Evolutionary conservation across 2,329 filamentous ascomycete species (phyloP).

Genomic region (Eutypa lata): DNA sequence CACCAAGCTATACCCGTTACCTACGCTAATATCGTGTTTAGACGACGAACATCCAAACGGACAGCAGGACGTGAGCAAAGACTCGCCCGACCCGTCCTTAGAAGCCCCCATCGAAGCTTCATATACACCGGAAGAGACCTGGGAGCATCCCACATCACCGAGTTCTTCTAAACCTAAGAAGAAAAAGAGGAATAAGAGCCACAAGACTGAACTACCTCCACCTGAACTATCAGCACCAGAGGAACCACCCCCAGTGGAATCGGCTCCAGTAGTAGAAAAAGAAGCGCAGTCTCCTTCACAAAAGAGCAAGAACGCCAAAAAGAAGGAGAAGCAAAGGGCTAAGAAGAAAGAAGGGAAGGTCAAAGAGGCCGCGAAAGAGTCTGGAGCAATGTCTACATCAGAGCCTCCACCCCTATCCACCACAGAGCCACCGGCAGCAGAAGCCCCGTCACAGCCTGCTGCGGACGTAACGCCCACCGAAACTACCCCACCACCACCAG

Average conservation of each 20-base stretch:
- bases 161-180: constrained; percentile 4
- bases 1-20: constrained; percentile 3
- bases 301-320: constrained; percentile 10
- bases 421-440: not conserved
- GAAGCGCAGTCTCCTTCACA: constrained; percentile 5
- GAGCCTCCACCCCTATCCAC: not conserved
- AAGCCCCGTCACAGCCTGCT: constrained; percentile 7
- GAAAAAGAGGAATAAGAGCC: not conserved
- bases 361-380: constrained; percentile 8
- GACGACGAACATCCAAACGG: constrained; percentile 9
- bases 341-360: constrained; percentile 12
- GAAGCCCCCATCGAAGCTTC: constrained; percentile 2
- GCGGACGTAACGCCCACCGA: constrained; percentile 4
- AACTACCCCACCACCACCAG: constrained; percentile 2
- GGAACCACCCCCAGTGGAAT: not conserved
- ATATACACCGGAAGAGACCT: not conserved
- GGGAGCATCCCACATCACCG: constrained; percentile 2
- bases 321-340: constrained; percentile 12
- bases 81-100: constrained; percentile 4
- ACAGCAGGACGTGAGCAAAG: constrained; percentile 13
- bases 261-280: constrained; percentile 2
- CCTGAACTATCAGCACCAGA: constrained; percentile 2
- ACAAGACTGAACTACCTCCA: constrained; percentile 1
- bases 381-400: not conserved
- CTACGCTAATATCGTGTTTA: constrained; percentile 16